Evolutionary conservation across 768 basidiomycete genomes (phyloP).

Genomic region (Boletellus ananas): DNA sequence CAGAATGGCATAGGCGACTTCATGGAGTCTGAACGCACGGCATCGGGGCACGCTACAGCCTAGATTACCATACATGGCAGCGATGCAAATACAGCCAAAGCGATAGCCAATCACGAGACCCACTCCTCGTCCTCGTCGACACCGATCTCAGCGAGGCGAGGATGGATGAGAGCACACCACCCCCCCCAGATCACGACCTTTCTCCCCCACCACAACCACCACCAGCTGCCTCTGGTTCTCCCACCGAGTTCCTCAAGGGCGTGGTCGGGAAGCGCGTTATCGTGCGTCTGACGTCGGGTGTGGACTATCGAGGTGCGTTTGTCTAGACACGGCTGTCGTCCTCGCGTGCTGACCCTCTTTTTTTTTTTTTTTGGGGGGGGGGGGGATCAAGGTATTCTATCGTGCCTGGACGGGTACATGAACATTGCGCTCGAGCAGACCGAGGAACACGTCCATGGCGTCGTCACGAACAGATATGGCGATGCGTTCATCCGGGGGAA

Average conservation of each 20-base stretch:
- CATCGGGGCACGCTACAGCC: background rate
- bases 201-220: slow-evolving; percentile 52
- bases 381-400: slow-evolving; percentile 65
- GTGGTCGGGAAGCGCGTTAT: slow-evolving; percentile 96
- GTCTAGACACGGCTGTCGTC: background rate
- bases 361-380: no score
- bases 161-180: slow-evolving; percentile 31
- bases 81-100: slow-evolving; percentile 19
- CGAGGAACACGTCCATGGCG: slow-evolving; percentile 89
- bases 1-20: slow-evolving; percentile 15
- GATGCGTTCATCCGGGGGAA: slow-evolving; percentile 96
- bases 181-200: slow-evolving; percentile 37
- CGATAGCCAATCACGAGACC: background rate
- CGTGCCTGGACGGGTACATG: slow-evolving; percentile 98
- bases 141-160: background rate
- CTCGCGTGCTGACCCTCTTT: background rate
- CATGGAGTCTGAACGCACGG: slow-evolving; percentile 9
- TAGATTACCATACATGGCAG: slow-evolving; percentile 10
- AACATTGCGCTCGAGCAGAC: slow-evolving; percentile 98
- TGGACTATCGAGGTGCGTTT: slow-evolving; percentile 83
- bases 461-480: slow-evolving; percentile 85
- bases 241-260: slow-evolving; percentile 90
- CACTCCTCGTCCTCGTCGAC: background rate
- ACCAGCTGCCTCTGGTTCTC: slow-evolving; percentile 61
- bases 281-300: slow-evolving; percentile 85